A percentile compares a stretch with the other conserved stretches of the same genome.
Evolutionary conservation across 2,329 filamentous ascomycete genomes (phyloP).

Genomic region (Dendryphion nanum): DNA sequence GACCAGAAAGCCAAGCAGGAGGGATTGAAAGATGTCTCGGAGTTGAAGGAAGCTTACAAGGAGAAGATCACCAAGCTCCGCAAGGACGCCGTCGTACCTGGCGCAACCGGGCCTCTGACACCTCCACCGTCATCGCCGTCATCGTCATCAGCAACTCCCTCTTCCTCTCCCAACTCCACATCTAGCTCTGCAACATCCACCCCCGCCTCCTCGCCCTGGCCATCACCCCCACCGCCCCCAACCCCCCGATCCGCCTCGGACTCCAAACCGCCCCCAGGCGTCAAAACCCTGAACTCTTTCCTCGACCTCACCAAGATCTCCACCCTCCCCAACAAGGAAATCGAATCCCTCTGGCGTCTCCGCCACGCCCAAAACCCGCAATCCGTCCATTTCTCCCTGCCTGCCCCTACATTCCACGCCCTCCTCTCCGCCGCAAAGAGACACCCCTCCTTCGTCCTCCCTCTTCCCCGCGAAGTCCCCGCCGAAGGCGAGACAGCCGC

Average conservation of each 20-base stretch:
- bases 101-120: constrained; percentile 47
- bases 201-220: constrained; percentile 27
- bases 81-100: constrained; percentile 61
- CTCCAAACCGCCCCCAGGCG: constrained; percentile 42
- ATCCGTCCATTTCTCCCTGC: constrained; percentile 82
- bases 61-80: constrained; percentile 76
- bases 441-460: constrained; percentile 88
- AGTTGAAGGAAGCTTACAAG: constrained; percentile 78
- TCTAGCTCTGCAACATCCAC: constrained; percentile 17
- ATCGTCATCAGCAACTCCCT: constrained; percentile 6
- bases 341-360: constrained; percentile 86
- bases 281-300: constrained; percentile 66
- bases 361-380: constrained; percentile 72
- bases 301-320: constrained; percentile 79
- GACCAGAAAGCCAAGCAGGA: constrained; percentile 74
- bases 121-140: constrained; percentile 9
- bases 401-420: constrained; percentile 67
- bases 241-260: constrained; percentile 22
- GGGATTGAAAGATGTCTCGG: constrained; percentile 67
- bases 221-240: constrained; percentile 35
- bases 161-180: constrained; percentile 14
- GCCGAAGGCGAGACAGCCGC: constrained; percentile 11
- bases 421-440: constrained; percentile 70
- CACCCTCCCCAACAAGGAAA: constrained; percentile 72
- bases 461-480: constrained; percentile 64